phyloP scores from a whole-genome alignment of 768 basidiomycete species.

The Lactarius evosmus region DNA sequence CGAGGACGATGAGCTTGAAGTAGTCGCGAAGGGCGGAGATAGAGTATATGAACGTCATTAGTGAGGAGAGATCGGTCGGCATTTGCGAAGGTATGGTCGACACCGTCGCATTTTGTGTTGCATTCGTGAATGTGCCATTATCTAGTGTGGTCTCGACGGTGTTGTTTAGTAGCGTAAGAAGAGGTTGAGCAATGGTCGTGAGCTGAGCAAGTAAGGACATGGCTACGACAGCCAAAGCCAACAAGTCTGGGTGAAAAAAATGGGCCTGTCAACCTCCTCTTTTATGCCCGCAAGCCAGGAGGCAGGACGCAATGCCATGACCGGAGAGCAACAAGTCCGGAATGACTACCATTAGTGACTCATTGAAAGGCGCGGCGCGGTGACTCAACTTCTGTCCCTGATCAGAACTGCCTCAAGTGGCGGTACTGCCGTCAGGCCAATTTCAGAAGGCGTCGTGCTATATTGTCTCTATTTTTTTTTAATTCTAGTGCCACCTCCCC shows the following conservation, averaged over 20 bases:
- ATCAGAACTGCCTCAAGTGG: too few species aligned
- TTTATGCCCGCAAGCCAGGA: conserved; percentile 2
- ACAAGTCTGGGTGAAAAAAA: background rate
- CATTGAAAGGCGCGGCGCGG: background rate
- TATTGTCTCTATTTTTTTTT: too few species aligned
- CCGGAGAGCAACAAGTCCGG: background rate
- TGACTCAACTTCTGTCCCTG: too few species aligned
- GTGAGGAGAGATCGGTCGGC: conserved; percentile 34
- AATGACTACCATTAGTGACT: background rate
- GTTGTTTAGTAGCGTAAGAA: conserved; percentile 11
- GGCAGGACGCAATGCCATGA: background rate
- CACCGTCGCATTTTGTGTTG: conserved; percentile 10
- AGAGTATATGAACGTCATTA: conserved; percentile 48
- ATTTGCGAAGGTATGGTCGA: conserved; percentile 10
- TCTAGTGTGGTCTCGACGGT: background rate
- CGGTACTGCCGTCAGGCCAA: too few species aligned
- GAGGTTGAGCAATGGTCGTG: conserved; percentile 1
- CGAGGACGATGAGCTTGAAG: conserved; percentile 59
- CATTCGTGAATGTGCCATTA: background rate
- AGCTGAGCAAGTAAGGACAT: conserved; percentile 15
- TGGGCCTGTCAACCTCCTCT: too few species aligned
- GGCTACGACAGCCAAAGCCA: background rate
- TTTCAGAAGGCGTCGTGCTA: too few species aligned
- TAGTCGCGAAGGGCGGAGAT: conserved; percentile 58
- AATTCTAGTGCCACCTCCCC: too few species aligned